phyloP scores from a whole-genome alignment of 768 basidiomycete species.

The Rhizopogon vesiculosus region DNA sequence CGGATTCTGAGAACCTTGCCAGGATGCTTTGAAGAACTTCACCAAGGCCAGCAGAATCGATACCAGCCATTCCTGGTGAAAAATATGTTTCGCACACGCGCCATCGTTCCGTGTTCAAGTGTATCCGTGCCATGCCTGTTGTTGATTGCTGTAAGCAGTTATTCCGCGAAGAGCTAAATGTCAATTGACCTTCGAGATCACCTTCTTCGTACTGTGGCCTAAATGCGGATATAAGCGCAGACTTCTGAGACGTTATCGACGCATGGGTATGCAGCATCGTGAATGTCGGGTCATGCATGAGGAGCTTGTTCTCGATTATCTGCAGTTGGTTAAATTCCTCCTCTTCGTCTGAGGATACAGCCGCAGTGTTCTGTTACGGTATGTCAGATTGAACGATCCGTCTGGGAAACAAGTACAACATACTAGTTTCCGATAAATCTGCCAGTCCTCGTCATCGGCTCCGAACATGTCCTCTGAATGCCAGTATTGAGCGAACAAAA shows the following conservation, averaged over 20 bases:
- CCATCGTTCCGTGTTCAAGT: constrained; percentile 87
- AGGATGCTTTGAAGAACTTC: constrained; percentile 88
- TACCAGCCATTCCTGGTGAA: constrained; percentile 88
- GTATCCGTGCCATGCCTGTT: constrained; percentile 67
- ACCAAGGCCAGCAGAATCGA: constrained; percentile 92
- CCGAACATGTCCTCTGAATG: constrained; percentile 86
- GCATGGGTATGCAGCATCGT: constrained; percentile 78
- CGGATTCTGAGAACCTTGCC: constrained; percentile 58
- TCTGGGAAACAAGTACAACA: constrained; percentile 14
- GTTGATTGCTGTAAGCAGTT: not conserved
- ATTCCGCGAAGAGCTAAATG: not conserved
- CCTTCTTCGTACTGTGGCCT: constrained; percentile 74
- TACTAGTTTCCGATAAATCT: constrained; percentile 96
- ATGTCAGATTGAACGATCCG: not conserved
- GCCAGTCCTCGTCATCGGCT: constrained; percentile 94
- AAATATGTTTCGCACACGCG: constrained; percentile 92
- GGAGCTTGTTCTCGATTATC: constrained; percentile 72
- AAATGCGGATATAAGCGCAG: constrained; percentile 85
- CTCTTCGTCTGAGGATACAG: constrained; percentile 84
- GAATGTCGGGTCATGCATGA: constrained; percentile 83
- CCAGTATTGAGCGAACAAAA: constrained; percentile 2
- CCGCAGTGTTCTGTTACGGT: constrained; percentile 54
- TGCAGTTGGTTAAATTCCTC: constrained; percentile 72
- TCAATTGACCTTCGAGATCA: constrained; percentile 51
- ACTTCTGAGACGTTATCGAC: constrained; percentile 68